phyloP scores from a whole-genome alignment of 1,284 basidiomycete genomes.

The Cryptococcus floricola region DNA sequence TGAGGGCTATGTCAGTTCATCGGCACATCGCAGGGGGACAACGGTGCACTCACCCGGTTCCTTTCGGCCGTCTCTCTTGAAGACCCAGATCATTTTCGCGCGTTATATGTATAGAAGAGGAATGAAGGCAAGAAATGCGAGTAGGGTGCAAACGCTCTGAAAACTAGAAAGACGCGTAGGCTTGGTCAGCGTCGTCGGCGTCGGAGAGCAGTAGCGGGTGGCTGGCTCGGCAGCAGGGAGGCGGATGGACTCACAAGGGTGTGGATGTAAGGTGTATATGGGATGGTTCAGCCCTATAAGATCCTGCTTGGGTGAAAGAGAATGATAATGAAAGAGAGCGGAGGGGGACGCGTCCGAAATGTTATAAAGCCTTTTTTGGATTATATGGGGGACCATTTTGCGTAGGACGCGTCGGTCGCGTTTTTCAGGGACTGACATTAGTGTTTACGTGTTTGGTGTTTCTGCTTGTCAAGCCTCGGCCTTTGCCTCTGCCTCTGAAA shows the following conservation, averaged over 20 bases:
- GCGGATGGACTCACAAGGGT: background rate
- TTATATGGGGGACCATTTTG: background rate
- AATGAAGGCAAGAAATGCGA: background rate
- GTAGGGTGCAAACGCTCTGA: background rate
- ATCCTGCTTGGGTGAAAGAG: background rate
- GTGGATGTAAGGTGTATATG: background rate
- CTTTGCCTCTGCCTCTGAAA: too few relatives aligned
- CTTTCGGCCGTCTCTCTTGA: conserved; percentile 49
- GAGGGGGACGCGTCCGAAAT: background rate
- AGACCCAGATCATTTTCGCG: conserved; percentile 43
- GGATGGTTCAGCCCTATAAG: background rate
- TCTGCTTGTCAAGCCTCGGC: too few relatives aligned
- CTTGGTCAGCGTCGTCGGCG: background rate
- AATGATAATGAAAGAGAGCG: background rate
- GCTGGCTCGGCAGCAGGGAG: background rate
- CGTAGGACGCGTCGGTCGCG: background rate
- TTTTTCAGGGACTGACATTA: background rate
- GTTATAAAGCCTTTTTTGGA: background rate
- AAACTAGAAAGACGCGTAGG: background rate
- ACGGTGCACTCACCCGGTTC: conserved; percentile 32
- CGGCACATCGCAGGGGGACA: too few relatives aligned
- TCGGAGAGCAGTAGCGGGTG: background rate
- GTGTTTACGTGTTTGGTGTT: too few relatives aligned
- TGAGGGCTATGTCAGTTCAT: conserved; percentile 3
- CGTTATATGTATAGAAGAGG: background rate